phyloP scores from a whole-genome alignment of 1,139 yeast species.

The Diutina sp. region DNA sequence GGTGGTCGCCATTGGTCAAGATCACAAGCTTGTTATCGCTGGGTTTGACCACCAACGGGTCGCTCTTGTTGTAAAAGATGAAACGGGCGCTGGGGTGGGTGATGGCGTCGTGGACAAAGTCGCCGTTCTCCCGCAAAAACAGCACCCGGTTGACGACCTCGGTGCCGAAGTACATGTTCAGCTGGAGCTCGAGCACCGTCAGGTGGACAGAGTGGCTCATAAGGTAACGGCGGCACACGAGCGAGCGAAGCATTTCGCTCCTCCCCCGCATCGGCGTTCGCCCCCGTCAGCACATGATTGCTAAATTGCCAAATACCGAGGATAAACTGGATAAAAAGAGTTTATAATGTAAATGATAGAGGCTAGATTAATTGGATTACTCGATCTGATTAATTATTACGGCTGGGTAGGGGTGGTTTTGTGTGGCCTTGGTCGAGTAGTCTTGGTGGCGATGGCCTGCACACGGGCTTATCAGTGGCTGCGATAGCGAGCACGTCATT shows the following conservation, averaged over 20 bases:
- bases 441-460: background rate
- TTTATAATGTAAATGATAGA: too few relatives aligned
- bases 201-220: background rate
- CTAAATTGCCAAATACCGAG: background rate
- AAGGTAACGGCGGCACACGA: background rate
- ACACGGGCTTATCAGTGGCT: background rate
- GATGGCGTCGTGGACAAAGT: conserved; percentile 44
- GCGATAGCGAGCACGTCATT: background rate
- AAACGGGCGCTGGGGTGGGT: conserved; percentile 42
- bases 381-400: too few relatives aligned
- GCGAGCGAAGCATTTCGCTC: background rate
- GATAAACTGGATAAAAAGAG: too few relatives aligned
- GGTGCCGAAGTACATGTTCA: conserved; percentile 23
- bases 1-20: conserved; percentile 19
- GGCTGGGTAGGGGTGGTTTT: too few relatives aligned
- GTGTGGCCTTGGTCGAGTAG: too few relatives aligned
- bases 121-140: conserved; percentile 56
- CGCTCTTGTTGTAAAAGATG: conserved; percentile 30
- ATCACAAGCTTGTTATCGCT: conserved; percentile 16
- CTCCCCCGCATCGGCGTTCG: background rate
- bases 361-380: too few relatives aligned
- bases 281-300: background rate
- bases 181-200: background rate
- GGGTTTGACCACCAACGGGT: conserved; percentile 24
- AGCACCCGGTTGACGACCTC: conserved; percentile 68